Base-by-base conservation (phyloP, 345 rosid species). In the Salix koriyanagi region DNA sequence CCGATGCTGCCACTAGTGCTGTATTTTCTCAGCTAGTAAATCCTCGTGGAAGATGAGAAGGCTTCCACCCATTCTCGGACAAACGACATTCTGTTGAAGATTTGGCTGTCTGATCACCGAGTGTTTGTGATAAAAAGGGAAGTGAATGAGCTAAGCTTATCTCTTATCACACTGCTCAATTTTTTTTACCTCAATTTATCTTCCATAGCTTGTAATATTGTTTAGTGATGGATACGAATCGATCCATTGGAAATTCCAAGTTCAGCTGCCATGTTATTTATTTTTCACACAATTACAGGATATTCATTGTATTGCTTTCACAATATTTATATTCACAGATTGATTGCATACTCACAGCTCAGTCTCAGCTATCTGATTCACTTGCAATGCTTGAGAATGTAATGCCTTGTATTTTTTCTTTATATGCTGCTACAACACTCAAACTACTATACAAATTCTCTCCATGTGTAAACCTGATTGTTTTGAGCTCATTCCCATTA, bases 1-100 rank as follows among this genome's bases (percentile, higher is more conserved):
- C 87, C 80, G 98, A 91, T 72, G 97, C 87, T 26, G 90, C 99
- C 15, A 90, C 94, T 1, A 96, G 95, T 85, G 94, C 97, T 23
- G 99, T 96, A 72, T 96, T 96, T 79, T 96, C 99, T 12, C 99
- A 96, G 87, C 92, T 96, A 48, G 98, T 96, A 56, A 93, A 96
- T 85, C 99, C 99, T 78, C 93, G 98, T 26, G 99, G 99, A 80
- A 90, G 99, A 80, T 96, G 79, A 85, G 78, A 46, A 67, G 69
- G 65, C 4, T 69, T 16, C 21, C 41, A 21, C n/a, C 26, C 73
- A 39, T 76, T 65, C 71, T 54, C 3, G 65, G 66, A 67, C 80
- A 32, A 65, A 13, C 60, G 74, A 67, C 52, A 61, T 68, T 79
- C 56, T 69, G 30, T 67, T 61, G 19, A 81, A 67, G 15, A 32